Conservation (phyloP, 176 grass and related monocot species). For the Carex pumila region DNA sequence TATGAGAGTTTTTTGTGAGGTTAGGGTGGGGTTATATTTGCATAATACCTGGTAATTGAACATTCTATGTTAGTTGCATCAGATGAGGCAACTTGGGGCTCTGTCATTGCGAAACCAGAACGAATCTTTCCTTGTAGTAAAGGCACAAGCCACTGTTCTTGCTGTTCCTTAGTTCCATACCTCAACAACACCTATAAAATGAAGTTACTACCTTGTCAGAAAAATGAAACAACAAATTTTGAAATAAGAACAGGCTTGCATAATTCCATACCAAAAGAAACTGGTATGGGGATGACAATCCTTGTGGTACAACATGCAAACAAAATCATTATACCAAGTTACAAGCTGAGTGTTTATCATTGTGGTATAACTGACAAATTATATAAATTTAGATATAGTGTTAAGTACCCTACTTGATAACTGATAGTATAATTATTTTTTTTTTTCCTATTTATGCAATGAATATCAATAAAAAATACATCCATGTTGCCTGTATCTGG, state of each 20-base stretch:
- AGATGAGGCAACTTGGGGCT: conserved; percentile 97
- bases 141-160: conserved; percentile 75
- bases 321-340: neutral
- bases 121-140: conserved; percentile 82
- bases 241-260: neutral
- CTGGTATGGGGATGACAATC: neutral
- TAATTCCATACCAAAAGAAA: neutral
- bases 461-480: conserved; percentile 28
- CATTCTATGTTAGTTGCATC: conserved; percentile 99
- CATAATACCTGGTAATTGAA: conserved; percentile 67
- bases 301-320: neutral
- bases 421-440: neutral
- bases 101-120: conserved; percentile 98
- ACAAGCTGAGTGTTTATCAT: neutral
- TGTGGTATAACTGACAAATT: neutral
- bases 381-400: neutral
- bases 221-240: neutral
- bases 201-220: neutral
- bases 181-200: conserved; percentile 75
- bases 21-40: conserved; percentile 11
- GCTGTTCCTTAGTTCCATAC: conserved; percentile 90
- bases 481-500: conserved; percentile 98
- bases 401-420: neutral
- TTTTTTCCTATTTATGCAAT: neutral
- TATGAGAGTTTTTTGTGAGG: neutral